Evolutionary conservation across 1,284 basidiomycete genomes (phyloP).

Genomic region (Microstroma glucosiphilum): DNA sequence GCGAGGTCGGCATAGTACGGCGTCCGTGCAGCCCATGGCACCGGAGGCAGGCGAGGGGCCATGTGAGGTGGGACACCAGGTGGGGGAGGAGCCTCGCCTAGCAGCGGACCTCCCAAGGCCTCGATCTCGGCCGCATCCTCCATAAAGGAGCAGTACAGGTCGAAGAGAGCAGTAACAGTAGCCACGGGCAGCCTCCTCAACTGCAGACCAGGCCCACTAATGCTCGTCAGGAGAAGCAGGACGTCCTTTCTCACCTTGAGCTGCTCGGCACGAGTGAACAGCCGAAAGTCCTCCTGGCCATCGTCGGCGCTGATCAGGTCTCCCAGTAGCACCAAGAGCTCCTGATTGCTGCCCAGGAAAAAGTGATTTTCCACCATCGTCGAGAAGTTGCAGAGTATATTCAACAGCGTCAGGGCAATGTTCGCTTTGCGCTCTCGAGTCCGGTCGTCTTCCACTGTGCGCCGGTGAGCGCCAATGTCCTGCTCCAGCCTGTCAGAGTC

Average conservation of each 20-base stretch:
- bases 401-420: conserved; percentile 65
- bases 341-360: conserved; percentile 63
- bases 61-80: background rate
- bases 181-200: conserved; percentile 50
- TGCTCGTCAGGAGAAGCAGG: conserved; percentile 65
- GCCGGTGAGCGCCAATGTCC: background rate
- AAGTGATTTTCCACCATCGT: conserved; percentile 66
- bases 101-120: conserved; percentile 58
- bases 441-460: conserved; percentile 17
- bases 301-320: conserved; percentile 51
- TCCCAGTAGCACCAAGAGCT: conserved; percentile 61
- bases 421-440: conserved; percentile 54
- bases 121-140: conserved; percentile 65
- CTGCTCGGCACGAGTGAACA: conserved; percentile 52
- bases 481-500: background rate
- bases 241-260: conserved; percentile 71
- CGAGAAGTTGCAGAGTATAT: conserved; percentile 80
- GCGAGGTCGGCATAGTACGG: conserved; percentile 67
- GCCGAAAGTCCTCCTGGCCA: conserved; percentile 7
- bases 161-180: conserved; percentile 60
- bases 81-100: conserved; percentile 14
- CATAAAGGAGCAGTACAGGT: conserved; percentile 69
- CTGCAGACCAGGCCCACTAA: conserved; percentile 58
- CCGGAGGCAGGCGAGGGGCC: conserved; percentile 34
- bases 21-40: conserved; percentile 34